A percentile compares a stretch with the other conserved stretches of the same genome.
phyloP scores from a whole-genome alignment of 129 eudicot species.

The Helianthus tuberosus region DNA sequence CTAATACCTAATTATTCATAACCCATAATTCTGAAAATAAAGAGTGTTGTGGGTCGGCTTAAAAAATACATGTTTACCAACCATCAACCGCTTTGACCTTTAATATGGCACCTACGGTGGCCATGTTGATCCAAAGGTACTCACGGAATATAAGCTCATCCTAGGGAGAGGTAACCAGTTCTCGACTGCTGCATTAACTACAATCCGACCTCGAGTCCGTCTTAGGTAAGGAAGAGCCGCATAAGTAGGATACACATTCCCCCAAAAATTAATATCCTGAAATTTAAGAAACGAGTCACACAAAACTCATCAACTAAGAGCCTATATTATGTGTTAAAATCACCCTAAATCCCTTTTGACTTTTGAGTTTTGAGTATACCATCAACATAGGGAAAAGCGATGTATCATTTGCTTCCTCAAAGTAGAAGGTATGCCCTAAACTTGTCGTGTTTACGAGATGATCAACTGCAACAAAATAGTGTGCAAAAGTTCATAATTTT shows the following conservation, averaged over 20 bases:
- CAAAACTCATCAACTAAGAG: background rate
- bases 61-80: background rate
- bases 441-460: constrained; percentile 91
- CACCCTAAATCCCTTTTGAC: background rate
- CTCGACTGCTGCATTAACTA: constrained; percentile 93
- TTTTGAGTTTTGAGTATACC: constrained; percentile 48
- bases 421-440: constrained; percentile 92
- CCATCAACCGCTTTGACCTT: background rate
- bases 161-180: constrained; percentile 96
- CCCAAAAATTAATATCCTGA: constrained; percentile 98
- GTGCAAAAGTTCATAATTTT: background rate
- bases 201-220: constrained; percentile 60
- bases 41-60: background rate
- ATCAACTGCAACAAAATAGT: constrained; percentile 62
- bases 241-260: constrained; percentile 91
- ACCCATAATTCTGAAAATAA: background rate
- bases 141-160: constrained; percentile 93
- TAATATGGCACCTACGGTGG: background rate
- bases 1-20: background rate
- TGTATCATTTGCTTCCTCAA: constrained; percentile 90
- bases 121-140: constrained; percentile 20
- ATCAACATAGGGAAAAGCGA: constrained; percentile 73
- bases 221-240: constrained; percentile 87
- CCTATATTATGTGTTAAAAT: background rate
- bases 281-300: background rate